Evolutionary conservation across 2,329 filamentous ascomycete species (phyloP), one percentile per base, ranked within the genome.

Genomic region (Xylariaceae sp.): DNA sequence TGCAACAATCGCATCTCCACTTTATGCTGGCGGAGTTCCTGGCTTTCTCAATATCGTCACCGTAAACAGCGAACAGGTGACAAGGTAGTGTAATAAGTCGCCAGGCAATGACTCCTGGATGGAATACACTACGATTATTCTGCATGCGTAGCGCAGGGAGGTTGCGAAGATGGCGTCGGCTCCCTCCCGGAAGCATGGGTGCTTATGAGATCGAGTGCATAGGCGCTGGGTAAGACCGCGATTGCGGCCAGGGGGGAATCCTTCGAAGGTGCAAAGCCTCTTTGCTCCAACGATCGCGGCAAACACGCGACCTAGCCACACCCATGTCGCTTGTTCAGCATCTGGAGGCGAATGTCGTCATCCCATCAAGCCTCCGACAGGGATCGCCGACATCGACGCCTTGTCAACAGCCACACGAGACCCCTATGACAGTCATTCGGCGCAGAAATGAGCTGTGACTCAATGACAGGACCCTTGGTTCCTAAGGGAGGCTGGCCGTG

Each of bases 191-290:
- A 63, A 63, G 53, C 49, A 55, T 53, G 49, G 61, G 18, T 34
- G 9, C 37, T 41, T 41, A 41, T 9, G 37, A 41, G 37, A 18
- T 49, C 8, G 15, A 7, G 9, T 18, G 47, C 47, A 15, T 49
- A 15, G 47, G 47, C 47, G 47, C 37, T 41, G 8, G 37, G 11
- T 41, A 41, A 41, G 37, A 41, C 37, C 37, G 37, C 13, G n/a
- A 6, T 45, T 30, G 7, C 18, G 8, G 47, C 8, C 17, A 6
- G 23, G 11, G 13, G 47, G 53, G 39, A 55, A 58, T 63, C 61
- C 50, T 61, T 60, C 49, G 56, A 18, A 30, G 53, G 53, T 44
- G 60, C 62, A 61, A 61, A 61, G 61, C 58, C 61, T 63, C 58
- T 23, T 15, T 58, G 58, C 55, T 17, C 54, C 35, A 54, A 44